phyloP scores from a whole-genome alignment of 192 early-diverging fungal species.

The Coemansia reversa region DNA sequence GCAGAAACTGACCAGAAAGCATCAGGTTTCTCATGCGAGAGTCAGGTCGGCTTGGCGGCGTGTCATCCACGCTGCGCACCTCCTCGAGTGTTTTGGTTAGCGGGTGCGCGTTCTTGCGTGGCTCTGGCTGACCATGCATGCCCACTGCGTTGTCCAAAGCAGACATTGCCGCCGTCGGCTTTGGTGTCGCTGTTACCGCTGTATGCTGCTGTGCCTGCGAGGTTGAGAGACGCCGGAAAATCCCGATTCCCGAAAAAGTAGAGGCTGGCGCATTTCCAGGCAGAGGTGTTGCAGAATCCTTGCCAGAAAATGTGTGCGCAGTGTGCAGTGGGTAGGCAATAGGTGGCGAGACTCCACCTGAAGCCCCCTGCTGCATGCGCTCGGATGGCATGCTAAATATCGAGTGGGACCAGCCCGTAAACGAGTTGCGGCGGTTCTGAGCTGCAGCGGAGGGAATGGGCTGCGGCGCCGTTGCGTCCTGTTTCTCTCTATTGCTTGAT shows the following conservation, averaged over 20 bases:
- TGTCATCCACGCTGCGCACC: slow-evolving; percentile 18
- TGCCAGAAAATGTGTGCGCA: slow-evolving; percentile 1
- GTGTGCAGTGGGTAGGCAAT: slow-evolving; percentile 2
- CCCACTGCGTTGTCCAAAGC: slow-evolving; percentile 7
- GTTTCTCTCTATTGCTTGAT: slow-evolving; percentile 7
- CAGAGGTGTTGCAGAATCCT: slow-evolving; percentile 17
- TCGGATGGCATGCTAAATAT: slow-evolving; percentile 22
- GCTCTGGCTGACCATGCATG: slow-evolving; percentile 6
- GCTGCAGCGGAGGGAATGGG: slow-evolving; percentile 23
- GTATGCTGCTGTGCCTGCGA: slow-evolving; percentile 22
- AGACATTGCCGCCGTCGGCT: neutral
- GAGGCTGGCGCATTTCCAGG: slow-evolving; percentile 14
- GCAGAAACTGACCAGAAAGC: slow-evolving; percentile 48
- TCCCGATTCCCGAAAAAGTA: slow-evolving; percentile 35
- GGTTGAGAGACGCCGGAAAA: slow-evolving; percentile 42
- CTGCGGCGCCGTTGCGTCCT: slow-evolving; percentile 21
- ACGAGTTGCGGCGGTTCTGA: slow-evolving; percentile 37
- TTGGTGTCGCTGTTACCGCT: slow-evolving; percentile 7
- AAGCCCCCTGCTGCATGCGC: slow-evolving; percentile 5
- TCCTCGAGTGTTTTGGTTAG: slow-evolving; percentile 33
- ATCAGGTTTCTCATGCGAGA: slow-evolving; percentile 51
- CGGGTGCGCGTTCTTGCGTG: slow-evolving; percentile 10
- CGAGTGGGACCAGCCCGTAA: slow-evolving; percentile 35
- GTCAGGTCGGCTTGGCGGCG: slow-evolving; percentile 45
- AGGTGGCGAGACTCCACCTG: slow-evolving; percentile 5